Evolutionary conservation across 495 filamentous ascomycete genomes (phyloP).

Genomic region (Diplogelasinospora grovesii): DNA sequence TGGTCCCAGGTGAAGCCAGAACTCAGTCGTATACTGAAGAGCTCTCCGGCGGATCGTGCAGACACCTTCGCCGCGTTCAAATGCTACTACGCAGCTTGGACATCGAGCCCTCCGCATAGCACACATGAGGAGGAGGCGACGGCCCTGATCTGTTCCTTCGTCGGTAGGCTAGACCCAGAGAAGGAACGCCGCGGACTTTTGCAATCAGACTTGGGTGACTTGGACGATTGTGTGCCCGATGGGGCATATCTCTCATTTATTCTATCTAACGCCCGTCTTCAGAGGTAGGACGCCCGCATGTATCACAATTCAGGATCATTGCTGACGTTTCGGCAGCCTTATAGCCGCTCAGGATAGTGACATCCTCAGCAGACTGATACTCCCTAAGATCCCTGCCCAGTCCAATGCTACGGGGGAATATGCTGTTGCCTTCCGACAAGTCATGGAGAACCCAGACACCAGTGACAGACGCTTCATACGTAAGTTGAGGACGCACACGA

Average conservation of each 20-base stretch:
- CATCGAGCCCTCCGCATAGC: conserved; percentile 30
- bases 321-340: conserved; percentile 11
- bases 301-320: not conserved
- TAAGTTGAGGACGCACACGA: no score
- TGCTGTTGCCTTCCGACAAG: no score
- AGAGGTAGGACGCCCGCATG: no score
- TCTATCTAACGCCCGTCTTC: conserved; percentile 10
- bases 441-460: no score
- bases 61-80: conserved; percentile 37
- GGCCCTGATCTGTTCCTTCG: conserved; percentile 24
- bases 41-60: conserved; percentile 14
- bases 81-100: conserved; percentile 32
- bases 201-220: no score
- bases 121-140: conserved; percentile 26
- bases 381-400: no score
- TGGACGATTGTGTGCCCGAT: no score
- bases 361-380: no score
- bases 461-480: no score
- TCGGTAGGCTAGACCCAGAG: conserved; percentile 28
- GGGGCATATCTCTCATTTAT: conserved; percentile 20
- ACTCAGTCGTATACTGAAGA: conserved; percentile 28
- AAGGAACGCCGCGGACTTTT: no score
- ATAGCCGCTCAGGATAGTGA: conserved; percentile 8
- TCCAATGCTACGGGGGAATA: no score
- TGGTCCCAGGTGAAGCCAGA: conserved; percentile 29